Conservation (phyloP, 768 basidiomycete species). For the Lactarius akahatsu region DNA sequence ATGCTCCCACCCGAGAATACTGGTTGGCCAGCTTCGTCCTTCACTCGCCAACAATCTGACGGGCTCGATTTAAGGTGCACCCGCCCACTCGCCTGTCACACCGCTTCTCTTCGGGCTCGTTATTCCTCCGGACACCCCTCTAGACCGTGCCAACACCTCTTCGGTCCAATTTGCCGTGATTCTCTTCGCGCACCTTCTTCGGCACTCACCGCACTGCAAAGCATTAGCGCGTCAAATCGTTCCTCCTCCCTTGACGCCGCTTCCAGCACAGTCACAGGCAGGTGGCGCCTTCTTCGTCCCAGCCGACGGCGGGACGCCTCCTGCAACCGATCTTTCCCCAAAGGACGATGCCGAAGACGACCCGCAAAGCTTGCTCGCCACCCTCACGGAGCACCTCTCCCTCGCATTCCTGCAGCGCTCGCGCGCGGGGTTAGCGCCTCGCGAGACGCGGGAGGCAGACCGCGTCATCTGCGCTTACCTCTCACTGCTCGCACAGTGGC, state of each 20-base stretch:
- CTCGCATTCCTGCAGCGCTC: slow-evolving; percentile 78
- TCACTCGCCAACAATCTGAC: slow-evolving; percentile 30
- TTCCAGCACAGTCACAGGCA: slow-evolving; percentile 35
- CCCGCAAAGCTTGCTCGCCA: slow-evolving; percentile 72
- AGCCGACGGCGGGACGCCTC: slow-evolving; percentile 49
- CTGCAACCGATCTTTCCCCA: slow-evolving; percentile 40
- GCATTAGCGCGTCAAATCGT: slow-evolving; percentile 60
- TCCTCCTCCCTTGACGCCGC: slow-evolving; percentile 40
- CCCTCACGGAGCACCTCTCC: slow-evolving; percentile 88
- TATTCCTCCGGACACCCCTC: slow-evolving; percentile 57
- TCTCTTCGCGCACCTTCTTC: slow-evolving; percentile 77
- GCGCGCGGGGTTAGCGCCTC: slow-evolving; percentile 61
- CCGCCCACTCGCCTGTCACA: slow-evolving; percentile 50
- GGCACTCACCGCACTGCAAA: slow-evolving; percentile 65
- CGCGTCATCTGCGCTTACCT: slow-evolving; percentile 85
- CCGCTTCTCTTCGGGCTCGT: slow-evolving; percentile 71
- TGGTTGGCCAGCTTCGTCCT: slow-evolving; percentile 38
- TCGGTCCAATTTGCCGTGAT: slow-evolving; percentile 74
- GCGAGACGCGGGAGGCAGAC: slow-evolving; percentile 87
- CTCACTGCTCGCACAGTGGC: slow-evolving; percentile 82
- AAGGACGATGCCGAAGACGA: slow-evolving; percentile 54
- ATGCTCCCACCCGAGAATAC: slow-evolving; percentile 59
- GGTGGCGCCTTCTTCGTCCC: slow-evolving; percentile 68
- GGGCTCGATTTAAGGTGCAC: slow-evolving; percentile 27
- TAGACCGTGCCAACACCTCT: slow-evolving; percentile 55